Base-by-base conservation (phyloP, 805 yeast genomes). In the Alloascoidea hylecoeti region DNA sequence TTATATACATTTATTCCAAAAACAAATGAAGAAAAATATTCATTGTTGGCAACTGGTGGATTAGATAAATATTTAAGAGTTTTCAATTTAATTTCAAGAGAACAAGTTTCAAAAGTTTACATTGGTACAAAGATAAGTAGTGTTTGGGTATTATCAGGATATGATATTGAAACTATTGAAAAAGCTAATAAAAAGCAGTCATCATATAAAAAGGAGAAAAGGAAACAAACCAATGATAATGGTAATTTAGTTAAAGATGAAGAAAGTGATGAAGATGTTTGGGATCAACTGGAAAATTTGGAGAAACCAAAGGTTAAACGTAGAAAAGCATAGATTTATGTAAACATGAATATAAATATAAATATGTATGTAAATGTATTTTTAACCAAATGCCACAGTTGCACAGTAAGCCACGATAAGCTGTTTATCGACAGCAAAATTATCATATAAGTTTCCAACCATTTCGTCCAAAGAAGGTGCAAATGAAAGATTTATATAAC, bases 31-130 rank as follows among this genome's bases (percentile, higher is more conserved):
- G 39, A 36, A 40, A 40, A 9, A 41, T 6, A 61, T 3, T 63
- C 64, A 5, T 51, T 78, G 18, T 49, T 88, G 4, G 75, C 76
- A 2, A 66, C 83, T 15, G 96, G 94, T 34, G 94, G 96, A 0
- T 66, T 88, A 16, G 98, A 92, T 51, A 68, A 95, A 49, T 89
- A 85, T 49, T 64, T 84, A 17, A 69, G 96, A 41, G 83, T 82
- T 3, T 89, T 71, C 56, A 79, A 85, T 42, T 52, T 75, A 3
- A 59, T 58, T 2, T 57, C 75, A 1, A 66, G 94, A 38, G 70
- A 71, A 34, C 61, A 73, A 36, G 56, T 73, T 5, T 85, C 75
- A 4, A 85, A 85, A 50, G 80, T 83, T 3, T 89, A 71, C 48
- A 49, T 79, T 17, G 94, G 94, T 2, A 71, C 84, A 3, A 85